Evolutionary conservation across 305 asterid genomes (phyloP), one percentile per base, ranked within the genome.

Genomic region (Rubia peregrina): DNA sequence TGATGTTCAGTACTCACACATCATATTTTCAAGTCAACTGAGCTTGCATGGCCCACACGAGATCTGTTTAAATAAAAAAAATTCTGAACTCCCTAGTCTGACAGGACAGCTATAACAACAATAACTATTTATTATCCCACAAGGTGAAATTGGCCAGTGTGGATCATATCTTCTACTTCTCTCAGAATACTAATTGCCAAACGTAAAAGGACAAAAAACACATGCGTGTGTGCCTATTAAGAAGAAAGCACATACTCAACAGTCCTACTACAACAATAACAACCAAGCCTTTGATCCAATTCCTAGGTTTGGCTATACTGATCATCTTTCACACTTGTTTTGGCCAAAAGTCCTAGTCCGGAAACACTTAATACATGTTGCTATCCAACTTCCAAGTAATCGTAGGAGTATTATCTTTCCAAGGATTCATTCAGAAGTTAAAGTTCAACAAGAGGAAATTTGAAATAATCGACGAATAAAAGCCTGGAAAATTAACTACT

Each of bases 361-460:
- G 53, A 4, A 14, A 48, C 1, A 41, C 44, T 48, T 22, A 14
- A 49, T 51, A 26, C n/a, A 14, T 30, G 7, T 17, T 9, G 26
- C 12, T 40, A 26, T 56, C 40, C 24, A 38, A 71, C 49, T 61
- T 26, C 74, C 74, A 30, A 22, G 41, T 26, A 30, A 24, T 46
- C 61, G 38, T 14, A 12, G 1, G 19, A 16, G n/a, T n/a, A n/a
- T n/a, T n/a, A n/a, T 46, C 66, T 67, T 24, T 24, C n/a, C 33
- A 9, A 19, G 19, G 48, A 1, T 61, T 61, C 67, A 26, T 33
- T 60, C 38, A 71, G 3, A 44, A 42, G 30, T 6, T 24, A 26
- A 16, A 61, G 42, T 26, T 61, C 48, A 22, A 49, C 13, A 19
- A 70, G 44, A 9, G 24, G 30, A 62, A 9, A 44, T 48, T 17